A percentile compares a stretch with the other conserved stretches of the same genome.
phyloP scores from a whole-genome alignment of 2,329 filamentous ascomycete species.

The Rutstroemia sydowiana region DNA sequence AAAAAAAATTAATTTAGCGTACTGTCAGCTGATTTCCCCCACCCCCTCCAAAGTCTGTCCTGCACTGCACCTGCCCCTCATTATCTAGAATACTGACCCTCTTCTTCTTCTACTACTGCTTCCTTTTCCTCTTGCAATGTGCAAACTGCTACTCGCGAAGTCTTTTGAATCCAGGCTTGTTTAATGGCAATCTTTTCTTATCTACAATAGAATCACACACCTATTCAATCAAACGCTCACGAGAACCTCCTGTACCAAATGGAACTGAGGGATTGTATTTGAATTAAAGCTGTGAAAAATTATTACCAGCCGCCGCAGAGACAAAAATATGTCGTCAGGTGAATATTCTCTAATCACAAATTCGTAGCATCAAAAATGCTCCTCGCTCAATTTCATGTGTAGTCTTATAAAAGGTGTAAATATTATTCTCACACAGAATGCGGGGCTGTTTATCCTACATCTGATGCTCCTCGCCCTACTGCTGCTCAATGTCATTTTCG shows the following conservation, averaged over 20 bases:
- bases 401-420: constrained; percentile 9
- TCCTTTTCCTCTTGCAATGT: too few relatives aligned
- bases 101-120: too few relatives aligned
- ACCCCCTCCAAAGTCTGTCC: not conserved
- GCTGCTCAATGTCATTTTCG: constrained; percentile 14
- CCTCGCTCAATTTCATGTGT: not conserved
- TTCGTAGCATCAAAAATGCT: not conserved
- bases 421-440: constrained; percentile 10
- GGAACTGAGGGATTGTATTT: too few relatives aligned
- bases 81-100: too few relatives aligned
- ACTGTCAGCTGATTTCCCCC: constrained; percentile 1
- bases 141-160: too few relatives aligned
- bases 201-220: too few relatives aligned
- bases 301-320: too few relatives aligned
- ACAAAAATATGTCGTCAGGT: not conserved
- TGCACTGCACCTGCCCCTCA: not conserved
- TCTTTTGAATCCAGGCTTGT: too few relatives aligned
- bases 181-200: too few relatives aligned
- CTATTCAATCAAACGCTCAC: too few relatives aligned
- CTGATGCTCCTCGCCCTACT: constrained; percentile 16
- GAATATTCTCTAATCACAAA: not conserved
- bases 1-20: constrained; percentile 6
- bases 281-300: too few relatives aligned
- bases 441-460: constrained; percentile 28
- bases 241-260: too few relatives aligned